Base-by-base conservation (phyloP, 805 yeast genomes). In the Lipomyces yamanashiensis region DNA sequence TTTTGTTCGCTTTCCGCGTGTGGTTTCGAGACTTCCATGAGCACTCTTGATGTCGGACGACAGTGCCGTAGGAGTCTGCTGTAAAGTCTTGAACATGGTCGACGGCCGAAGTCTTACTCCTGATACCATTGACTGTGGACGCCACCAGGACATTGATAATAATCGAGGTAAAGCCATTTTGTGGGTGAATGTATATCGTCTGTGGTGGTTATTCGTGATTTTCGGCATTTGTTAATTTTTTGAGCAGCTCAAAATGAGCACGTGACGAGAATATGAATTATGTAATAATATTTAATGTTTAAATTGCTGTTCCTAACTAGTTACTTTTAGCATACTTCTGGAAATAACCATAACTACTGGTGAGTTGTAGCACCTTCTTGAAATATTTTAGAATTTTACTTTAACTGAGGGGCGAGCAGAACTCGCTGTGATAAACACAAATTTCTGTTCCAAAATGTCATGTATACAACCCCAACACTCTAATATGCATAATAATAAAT, bases 1-100 rank as follows among this genome's bases (percentile, higher is more conserved):
- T 59, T 77, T 79, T 10, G 85, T 82, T 71, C 87, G 79, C 70
- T 84, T 84, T 36, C 83, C 85, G 70, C 87, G 79, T 7, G 76
- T 72, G 61, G 81, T 72, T 9, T 68, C 48, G 17, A 59, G 39
- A 40, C 59, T 55, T 44, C 67, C 67, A 19, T 23, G 40, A 7
- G 47, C 23, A 28, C 15, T n/a, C 51, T 54, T 54, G 43, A 54
- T 44, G 21, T 33, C 51, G 41, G 51, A 53, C 49, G 15, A 13
- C 15, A 7, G 33, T 10, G 17, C 17, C 1, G 8, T 36, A 44
- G 19, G 34, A 7, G 12, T 10, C 21, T 28, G 50, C 34, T 17
- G 50, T 8, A 13, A 39, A 12, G 19, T 28, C 21, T 19, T 49
- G 6, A 28, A 49, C 34, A 33, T 34, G 17, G 40, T 6, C 40